Conservation (phyloP, 73 alveolate genomes). For the Breviolum minutum region DNA sequence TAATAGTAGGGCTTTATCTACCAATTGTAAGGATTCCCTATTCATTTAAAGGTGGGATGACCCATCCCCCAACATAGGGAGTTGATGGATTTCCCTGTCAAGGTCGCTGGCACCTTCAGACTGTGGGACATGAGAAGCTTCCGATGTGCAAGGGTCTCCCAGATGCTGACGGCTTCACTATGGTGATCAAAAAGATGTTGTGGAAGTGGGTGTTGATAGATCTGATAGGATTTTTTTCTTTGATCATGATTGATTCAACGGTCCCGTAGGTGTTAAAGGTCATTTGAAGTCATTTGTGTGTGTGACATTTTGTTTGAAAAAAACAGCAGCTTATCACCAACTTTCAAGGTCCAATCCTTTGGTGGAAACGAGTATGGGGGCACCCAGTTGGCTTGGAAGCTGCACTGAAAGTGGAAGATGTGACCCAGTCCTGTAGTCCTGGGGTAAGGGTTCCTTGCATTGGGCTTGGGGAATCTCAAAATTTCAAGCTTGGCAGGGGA, state of each 20-base stretch:
- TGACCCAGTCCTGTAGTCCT: too few species aligned
- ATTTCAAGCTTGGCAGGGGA: too few species aligned
- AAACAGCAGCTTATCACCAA: background rate
- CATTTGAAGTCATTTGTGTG: background rate
- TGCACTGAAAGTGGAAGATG: background rate
- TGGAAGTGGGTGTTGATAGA: too few species aligned
- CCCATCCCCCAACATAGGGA: background rate
- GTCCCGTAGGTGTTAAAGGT: background rate
- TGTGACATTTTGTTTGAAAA: background rate
- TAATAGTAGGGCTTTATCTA: background rate
- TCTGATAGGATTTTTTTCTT: background rate
- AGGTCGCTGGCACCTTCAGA: slow-evolving; percentile 94
- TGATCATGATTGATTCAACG: background rate
- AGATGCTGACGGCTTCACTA: background rate
- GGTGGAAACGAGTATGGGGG: slow-evolving; percentile 58
- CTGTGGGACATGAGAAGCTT: slow-evolving; percentile 95
- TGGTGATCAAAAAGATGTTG: background rate
- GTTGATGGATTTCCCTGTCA: background rate
- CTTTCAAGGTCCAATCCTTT: slow-evolving; percentile 61
- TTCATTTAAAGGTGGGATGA: too few species aligned
- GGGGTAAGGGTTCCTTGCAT: too few species aligned
- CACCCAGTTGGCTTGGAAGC: background rate
- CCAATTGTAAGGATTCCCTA: background rate
- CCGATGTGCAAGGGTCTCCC: slow-evolving; percentile 47
- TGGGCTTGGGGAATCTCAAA: too few species aligned